phyloP scores from a whole-genome alignment of 495 filamentous ascomycete species.

The Friedmanniomyces simplex region DNA sequence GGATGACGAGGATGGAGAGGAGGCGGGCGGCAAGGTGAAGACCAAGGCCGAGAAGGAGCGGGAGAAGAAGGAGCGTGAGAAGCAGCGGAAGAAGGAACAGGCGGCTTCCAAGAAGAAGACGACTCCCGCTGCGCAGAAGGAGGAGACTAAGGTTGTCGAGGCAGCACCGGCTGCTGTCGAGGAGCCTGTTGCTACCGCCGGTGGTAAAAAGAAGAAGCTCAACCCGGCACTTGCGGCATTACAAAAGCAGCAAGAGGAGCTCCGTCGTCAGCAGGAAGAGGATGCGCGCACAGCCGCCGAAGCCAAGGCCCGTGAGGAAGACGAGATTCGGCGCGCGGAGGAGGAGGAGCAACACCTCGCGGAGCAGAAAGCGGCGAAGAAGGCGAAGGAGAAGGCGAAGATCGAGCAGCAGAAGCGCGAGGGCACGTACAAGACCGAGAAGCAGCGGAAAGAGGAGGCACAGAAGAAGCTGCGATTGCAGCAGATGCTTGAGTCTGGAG shows the following conservation, averaged over 20 bases:
- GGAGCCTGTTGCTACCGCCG: conserved; percentile 31
- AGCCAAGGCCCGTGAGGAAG: conserved; percentile 62
- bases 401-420: conserved; percentile 92
- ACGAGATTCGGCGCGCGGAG: conserved; percentile 52
- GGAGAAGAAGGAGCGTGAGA: conserved; percentile 86
- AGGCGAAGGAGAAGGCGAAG: conserved; percentile 91
- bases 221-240: conserved; percentile 67
- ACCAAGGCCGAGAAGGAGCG: conserved; percentile 96
- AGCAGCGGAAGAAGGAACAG: conserved; percentile 87
- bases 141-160: conserved; percentile 34
- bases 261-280: conserved; percentile 66
- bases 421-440: conserved; percentile 89
- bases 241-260: conserved; percentile 85
- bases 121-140: conserved; percentile 32
- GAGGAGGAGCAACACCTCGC: conserved; percentile 69
- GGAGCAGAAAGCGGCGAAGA: conserved; percentile 67
- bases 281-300: conserved; percentile 56
- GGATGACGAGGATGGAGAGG: conserved; percentile 43
- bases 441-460: conserved; percentile 78
- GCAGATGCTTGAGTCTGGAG: conserved; percentile 79
- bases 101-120: conserved; percentile 63
- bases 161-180: conserved; percentile 32
- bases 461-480: conserved; percentile 76
- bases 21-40: conserved; percentile 58
- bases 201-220: conserved; percentile 88